Evolutionary conservation across 768 basidiomycete species (phyloP), one percentile per base, ranked within the genome.

Genomic region (Leccinum arenicola): DNA sequence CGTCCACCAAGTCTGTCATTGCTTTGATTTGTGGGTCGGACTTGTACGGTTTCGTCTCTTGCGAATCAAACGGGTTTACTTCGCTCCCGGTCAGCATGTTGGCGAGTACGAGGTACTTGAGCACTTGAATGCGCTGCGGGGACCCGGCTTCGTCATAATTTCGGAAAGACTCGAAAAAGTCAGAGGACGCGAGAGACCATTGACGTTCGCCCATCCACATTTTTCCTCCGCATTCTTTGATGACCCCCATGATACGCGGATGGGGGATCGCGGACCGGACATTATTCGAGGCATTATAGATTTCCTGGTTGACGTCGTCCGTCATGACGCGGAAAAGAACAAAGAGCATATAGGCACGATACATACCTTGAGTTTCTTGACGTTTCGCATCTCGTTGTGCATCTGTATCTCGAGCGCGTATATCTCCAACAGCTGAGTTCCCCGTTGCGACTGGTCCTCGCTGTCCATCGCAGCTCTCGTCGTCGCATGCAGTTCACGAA

Each of bases 121-220:
- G 82, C 3, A 98, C 97, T 78, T 98, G 96, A 27, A 98, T 97
- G 29, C 97, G 82, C 72, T 98, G 95, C 1, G 94, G 89, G 4
- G 93, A 95, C 6, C 97, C 97, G 12, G 95, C 94, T 73, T 99
- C 97, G 66, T 99, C 97, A 71, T 98, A 99, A 70, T 96, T 97
- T 65, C 91, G 84, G 83, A 99, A 99, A 2, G 95, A 97, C 66
- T 98, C 96, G 75, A 98, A 98, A 74, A 99, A 97, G 76, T 99
- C 97, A 71, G 94, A 92, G 62, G 93, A 95, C 0, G 97, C 97
- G 58, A 93, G 86, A 57, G 91, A 89, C 95, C 96, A 99, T 77
- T 97, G 92, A 89, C 96, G 91, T 81, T 98, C 97, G 59, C 93
- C 94, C 97, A 99, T 98, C 95, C 97, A 98, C 97, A 99, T 99